These are phyloP conservation scores for Taiozyma sp. DNA, from an alignment of 1,139 yeast genomes.

Conservation along the genomic window DNA sequence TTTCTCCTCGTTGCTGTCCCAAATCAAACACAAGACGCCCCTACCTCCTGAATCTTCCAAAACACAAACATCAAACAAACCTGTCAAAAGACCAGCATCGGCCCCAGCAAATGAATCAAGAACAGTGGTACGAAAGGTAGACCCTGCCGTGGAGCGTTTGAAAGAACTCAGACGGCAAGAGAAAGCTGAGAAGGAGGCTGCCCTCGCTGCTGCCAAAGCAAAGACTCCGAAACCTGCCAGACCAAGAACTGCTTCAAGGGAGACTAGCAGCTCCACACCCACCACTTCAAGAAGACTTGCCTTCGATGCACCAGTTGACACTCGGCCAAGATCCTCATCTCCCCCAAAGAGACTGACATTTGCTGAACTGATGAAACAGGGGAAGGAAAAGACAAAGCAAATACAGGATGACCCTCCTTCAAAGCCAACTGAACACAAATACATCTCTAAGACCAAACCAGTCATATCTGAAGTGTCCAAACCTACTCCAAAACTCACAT, in stretches of 20 bases:
- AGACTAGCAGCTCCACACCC: neutral
- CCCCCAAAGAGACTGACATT: conserved; percentile 47
- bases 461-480: neutral
- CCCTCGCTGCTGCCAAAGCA: conserved; percentile 7
- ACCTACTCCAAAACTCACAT: neutral
- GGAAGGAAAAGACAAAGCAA: conserved; percentile 35
- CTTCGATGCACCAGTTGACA: neutral
- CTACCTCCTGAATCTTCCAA: neutral
- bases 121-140: conserved; percentile 22
- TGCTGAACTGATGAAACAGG: conserved; percentile 65
- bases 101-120: conserved; percentile 1
- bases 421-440: neutral
- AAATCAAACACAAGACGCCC: conserved; percentile 16
- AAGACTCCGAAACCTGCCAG: conserved; percentile 1
- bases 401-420: conserved; percentile 10
- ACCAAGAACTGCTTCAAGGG: conserved; percentile 11
- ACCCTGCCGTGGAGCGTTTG: conserved; percentile 44
- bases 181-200: conserved; percentile 37
- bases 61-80: neutral
- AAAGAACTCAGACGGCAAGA: conserved; percentile 63
- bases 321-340: conserved; percentile 4
- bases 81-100: neutral
- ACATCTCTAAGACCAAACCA: conserved; percentile 5
- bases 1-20: conserved; percentile 16
- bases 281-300: neutral